Percentiles rank a stretch among this genome's conserved stretches.
Conservation (phyloP, 1,139 yeast genomes). For the Pichia sp. region DNA sequence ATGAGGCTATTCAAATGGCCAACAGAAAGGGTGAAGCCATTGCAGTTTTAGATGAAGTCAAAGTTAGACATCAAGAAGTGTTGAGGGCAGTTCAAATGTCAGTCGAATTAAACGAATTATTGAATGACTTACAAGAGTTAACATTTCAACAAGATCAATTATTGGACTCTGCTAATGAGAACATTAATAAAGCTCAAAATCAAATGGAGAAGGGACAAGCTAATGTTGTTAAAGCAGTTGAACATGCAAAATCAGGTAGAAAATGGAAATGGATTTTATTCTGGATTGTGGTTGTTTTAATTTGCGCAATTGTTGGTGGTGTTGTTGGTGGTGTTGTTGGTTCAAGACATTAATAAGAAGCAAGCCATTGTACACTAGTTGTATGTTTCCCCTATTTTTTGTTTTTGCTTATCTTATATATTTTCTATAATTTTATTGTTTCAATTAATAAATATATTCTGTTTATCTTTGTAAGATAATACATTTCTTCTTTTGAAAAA, state of each 20-base stretch:
- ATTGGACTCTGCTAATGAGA: slow-evolving; percentile 74
- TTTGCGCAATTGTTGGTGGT: slow-evolving; percentile 61
- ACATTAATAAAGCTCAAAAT: slow-evolving; percentile 75
- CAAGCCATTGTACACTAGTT: background rate
- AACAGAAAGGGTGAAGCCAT: slow-evolving; percentile 91
- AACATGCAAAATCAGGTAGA: slow-evolving; percentile 83
- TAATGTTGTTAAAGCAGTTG: slow-evolving; percentile 86
- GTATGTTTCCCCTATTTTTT: too few species aligned
- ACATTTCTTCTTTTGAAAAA: background rate
- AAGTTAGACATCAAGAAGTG: slow-evolving; percentile 91
- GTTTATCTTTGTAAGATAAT: background rate
- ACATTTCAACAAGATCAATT: slow-evolving; percentile 94
- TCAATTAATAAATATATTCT: background rate
- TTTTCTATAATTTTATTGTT: too few species aligned
- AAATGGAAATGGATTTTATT: slow-evolving; percentile 87
- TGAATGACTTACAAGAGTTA: slow-evolving; percentile 93
- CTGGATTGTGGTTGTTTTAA: slow-evolving; percentile 50
- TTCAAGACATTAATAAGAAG: slow-evolving; percentile 14
- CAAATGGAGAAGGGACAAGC: slow-evolving; percentile 94
- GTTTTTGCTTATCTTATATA: background rate
- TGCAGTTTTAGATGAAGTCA: slow-evolving; percentile 92
- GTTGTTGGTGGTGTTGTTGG: slow-evolving; percentile 42
- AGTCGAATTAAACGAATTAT: slow-evolving; percentile 91
- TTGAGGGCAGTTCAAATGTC: slow-evolving; percentile 91
- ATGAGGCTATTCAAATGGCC: slow-evolving; percentile 86